These are phyloP conservation scores for Tricladium varicosporioides DNA, from an alignment of 2,329 filamentous ascomycete genomes.

Conservation along the genomic window DNA sequence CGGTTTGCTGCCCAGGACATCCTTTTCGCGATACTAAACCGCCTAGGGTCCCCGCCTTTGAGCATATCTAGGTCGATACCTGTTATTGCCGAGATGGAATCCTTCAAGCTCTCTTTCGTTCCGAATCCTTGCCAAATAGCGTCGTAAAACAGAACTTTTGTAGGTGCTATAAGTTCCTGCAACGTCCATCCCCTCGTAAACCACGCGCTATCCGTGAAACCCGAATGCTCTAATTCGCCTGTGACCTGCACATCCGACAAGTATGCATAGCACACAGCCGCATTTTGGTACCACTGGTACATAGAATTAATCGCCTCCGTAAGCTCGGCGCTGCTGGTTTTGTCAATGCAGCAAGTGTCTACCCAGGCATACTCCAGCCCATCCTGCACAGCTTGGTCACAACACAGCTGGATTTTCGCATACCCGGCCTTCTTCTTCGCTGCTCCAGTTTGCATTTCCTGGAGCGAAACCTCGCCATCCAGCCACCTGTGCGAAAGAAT, in stretches of 20 bases:
- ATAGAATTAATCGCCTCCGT: neutral
- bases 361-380: neutral
- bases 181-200: constrained; percentile 6
- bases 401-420: neutral
- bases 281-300: constrained; percentile 7
- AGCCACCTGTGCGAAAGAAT: constrained; percentile 36
- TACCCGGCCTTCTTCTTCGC: neutral
- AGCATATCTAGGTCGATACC: neutral
- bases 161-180: neutral
- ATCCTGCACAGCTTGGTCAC: neutral
- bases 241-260: neutral
- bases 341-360: constrained; percentile 8
- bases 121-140: neutral
- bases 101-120: neutral
- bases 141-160: neutral
- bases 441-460: constrained; percentile 19
- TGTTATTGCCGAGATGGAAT: neutral
- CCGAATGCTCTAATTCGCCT: neutral
- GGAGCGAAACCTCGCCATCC: constrained; percentile 29
- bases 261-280: constrained; percentile 8
- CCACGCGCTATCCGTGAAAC: neutral
- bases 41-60: neutral
- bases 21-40: constrained; percentile 9
- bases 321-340: constrained; percentile 4
- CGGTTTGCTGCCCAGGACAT: constrained; percentile 32